Base-by-base conservation (phyloP, 1,139 yeast species). In the Saccharomyces pastorianus region DNA sequence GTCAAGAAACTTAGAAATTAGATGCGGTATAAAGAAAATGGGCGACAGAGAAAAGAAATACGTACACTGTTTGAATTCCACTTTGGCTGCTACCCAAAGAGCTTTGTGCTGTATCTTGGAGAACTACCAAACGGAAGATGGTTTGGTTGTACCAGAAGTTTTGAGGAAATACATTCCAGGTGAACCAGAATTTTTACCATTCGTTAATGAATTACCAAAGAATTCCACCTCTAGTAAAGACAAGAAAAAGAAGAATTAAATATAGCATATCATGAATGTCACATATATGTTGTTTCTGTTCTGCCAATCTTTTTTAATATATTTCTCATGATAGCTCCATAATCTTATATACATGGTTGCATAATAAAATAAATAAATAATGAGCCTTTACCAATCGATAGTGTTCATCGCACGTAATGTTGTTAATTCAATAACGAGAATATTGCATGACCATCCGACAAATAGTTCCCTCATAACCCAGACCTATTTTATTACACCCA, bases 11-110 rank as follows among this genome's bases (percentile, higher is more conserved):
- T 80, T 95, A 71, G 99, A 93, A 77, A 93, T 93, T 70, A 87
- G 99, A 81, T 93, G 97, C 75, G 99, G 99, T 72, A 88, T 91
- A 68, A 93, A 93, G 79, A 90, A 93, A 76, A 84, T 85, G 79
- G 89, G 89, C 73, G 97, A 91, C 76, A 84, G 85, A 64, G 97
- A 91, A 71, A 93, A 93, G 90, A 91, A 88, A 74, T 93, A 93
- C 73, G 99, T 95, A 56, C 99, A 93, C 76, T 93, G 99, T 77
- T 82, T 93, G 78, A 93, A 93, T 82, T 89, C 97, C 52, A 93
- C 99, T 48, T 79, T 95, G 69, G 86, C 96, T 72, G 99, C 99
- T 53, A 93, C 99, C 58, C 95, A 93, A 80, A 88, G 99, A 76
- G 96, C 99, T 14, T 78, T 93, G 69, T 93, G 99, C 78, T 93